Base-by-base conservation (phyloP, 805 yeast species). In the Ogataea degrootiae region DNA sequence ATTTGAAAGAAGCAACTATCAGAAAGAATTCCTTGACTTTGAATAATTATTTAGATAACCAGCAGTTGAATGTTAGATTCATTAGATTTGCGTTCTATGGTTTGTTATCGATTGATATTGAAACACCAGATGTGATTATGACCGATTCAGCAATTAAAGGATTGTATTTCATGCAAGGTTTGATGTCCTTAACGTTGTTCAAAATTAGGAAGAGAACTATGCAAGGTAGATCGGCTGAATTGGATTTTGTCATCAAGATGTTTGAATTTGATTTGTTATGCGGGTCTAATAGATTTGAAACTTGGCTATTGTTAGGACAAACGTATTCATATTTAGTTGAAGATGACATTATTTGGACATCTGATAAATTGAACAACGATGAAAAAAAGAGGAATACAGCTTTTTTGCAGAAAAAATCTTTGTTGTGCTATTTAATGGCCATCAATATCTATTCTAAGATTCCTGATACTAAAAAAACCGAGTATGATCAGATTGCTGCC, bases 321-420 rank as follows among this genome's bases (percentile, higher is more conserved):
- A 82, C 92, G 0, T 90, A 76, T 55, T 83, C 90, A 0, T 82
- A 73, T 48, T 68, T 87, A 37, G 96, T 85, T 0, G 97, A 92
- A 54, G 96, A 90, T 62, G 96, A 88, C 53, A 66, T 94, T 47
- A 80, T 87, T n/a, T 89, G 96, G 95, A 86, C 92, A 1, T 82
- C 96, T 0, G 97, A 91, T 57, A 86, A 86, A 58, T 66, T 89
- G 35, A 83, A 83, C 44, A 72, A 77, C 0, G 59, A 72, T 0
- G 94, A 85, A 6, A 74, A 82, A 51, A 84, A 84, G 57, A 67
- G 67, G 4, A 62, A 67, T 0, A 84, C 89, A 0, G 88, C 90
- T 0, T 65, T 74, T 6, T 60, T 78, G 3, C 96, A 89, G 62
- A 74, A 85, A 48, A 83, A 76, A 56, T 74, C 96, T 0, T 63